These are phyloP conservation scores for Cercospora sesami DNA, from an alignment of 2,329 filamentous ascomycete genomes.

Conservation along the genomic window DNA sequence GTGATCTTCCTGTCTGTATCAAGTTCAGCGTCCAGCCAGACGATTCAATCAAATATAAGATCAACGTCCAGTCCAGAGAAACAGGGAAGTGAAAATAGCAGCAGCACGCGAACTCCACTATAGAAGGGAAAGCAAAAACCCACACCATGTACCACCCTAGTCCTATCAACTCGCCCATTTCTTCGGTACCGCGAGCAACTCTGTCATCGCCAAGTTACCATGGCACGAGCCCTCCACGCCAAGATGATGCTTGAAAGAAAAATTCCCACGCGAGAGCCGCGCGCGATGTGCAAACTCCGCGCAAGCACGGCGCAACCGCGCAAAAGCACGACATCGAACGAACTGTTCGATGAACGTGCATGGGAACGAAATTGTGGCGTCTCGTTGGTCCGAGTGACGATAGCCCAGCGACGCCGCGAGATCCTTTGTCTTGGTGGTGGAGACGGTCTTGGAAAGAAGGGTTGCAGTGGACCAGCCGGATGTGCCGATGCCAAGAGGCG, in stretches of 20 bases:
- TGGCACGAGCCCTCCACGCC: neutral
- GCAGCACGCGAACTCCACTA: neutral
- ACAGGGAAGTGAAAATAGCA: neutral
- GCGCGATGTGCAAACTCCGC: conserved; percentile 4
- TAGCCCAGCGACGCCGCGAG: conserved; percentile 8
- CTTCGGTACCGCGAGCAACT: conserved; percentile 9
- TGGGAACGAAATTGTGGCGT: conserved; percentile 1
- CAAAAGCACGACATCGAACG: conserved; percentile 8
- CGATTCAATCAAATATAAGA: neutral
- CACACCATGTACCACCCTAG: neutral
- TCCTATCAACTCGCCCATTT: neutral
- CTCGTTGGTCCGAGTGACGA: conserved; percentile 12
- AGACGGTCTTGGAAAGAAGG: conserved; percentile 9
- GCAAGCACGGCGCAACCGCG: neutral
- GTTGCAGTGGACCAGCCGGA: neutral
- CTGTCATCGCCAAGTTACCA: conserved; percentile 10
- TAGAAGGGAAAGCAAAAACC: neutral
- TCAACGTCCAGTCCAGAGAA: neutral
- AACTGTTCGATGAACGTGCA: neutral
- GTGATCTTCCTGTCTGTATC: neutral
- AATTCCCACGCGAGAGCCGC: neutral
- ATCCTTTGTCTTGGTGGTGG: conserved; percentile 14
- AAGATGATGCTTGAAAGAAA: neutral
- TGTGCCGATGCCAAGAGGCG: neutral
- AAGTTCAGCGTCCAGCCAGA: neutral